Base-by-base conservation (phyloP, 2,329 filamentous ascomycete species). In the Colletotrichum chlorophyti region DNA sequence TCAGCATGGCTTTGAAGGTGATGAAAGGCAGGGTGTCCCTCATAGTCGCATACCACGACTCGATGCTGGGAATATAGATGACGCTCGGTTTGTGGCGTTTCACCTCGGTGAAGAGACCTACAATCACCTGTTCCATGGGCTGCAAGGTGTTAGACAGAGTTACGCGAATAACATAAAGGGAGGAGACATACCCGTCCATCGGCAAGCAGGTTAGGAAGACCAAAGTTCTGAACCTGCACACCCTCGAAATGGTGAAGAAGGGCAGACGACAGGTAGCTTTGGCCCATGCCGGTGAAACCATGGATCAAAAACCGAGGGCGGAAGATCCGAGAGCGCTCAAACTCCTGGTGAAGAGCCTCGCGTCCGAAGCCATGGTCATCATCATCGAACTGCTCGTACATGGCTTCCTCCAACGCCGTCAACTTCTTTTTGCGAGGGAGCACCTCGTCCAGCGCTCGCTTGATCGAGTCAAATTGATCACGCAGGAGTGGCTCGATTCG, bases 81-180 rank as follows among this genome's bases (percentile, higher is more conserved):
- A 98, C 91, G 70, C 93, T 96, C 1, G 95, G 95, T 72, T 97
- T 97, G 71, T 97, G 93, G 32, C 93, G 88, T 72, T 94, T 91
- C 32, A 96, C 91, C 76, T 98, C 95, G 1, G 91, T 88, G 69
- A 99, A 98, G 7, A 96, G 81, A 64, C 93, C 89, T 11, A 97
- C 92, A 63, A 99, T 87, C 9, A 93, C 91, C 65, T 95, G 91
- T 76, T 98, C 95, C 14, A 90, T 84, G 1, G 91, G 87, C 78
- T 86, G 60, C 35, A 29, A 26, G 26, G 19, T 6, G 34, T 49
- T 49, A 49, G n/a, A n/a, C n/a, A 46, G 27, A 15, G 31, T 64
- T 54, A 65, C 45, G 48, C 27, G 32, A 37, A 37, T 21, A 15
- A 29, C 10, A 11, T 21, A n/a, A 50, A 15, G 4, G 14, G 24